Evolutionary conservation across 768 basidiomycete species (phyloP), one percentile per base, ranked within the genome.

Genomic region (Filobasidium floriforme): DNA sequence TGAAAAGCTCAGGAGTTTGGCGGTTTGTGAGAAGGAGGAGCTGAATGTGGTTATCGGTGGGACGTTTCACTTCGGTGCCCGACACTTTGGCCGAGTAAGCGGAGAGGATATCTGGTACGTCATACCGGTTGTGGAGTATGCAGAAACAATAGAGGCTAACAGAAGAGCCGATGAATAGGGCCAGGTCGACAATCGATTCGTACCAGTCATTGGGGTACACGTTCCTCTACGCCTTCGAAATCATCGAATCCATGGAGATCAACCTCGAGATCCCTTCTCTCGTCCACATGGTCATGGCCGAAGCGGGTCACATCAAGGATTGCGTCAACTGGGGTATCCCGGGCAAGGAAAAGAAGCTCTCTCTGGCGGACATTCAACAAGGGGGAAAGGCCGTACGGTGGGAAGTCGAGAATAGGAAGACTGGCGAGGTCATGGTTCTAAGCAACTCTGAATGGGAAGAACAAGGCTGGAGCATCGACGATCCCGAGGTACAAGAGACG

Each of bases 131-230:
- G n/a, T 14, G 1, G 26, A 44, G 24, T 18, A 29, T 5, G 7
- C 18, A 22, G 18, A 54, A 19, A 14, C 6, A 57, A 1, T 19
- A 28, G n/a, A 43, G 61, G 9, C 32, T 37, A 9, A 37, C 32
- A 37, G 32, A 37, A 3, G 32, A 37, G 9, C 9, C 32, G 32
- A 37, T 9, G 32, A 41, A 10, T 57, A 70, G 69, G 70, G 70
- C 70, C 1, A 24, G 40, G 44, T 72, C 71, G 12, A 59, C 67
- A n/a, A 65, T 70, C 18, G 69, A 67, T 49, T 62, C 73, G 1
- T 66, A 71, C 59, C 55, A 57, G 15, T 60, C 69, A 15, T 66
- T 73, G 19, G 71, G 71, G 46, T 68, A 70, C 60, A 72, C 73
- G 11, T 28, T 71, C 2, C 60, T 73, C 7, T 73, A 72, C 65